Conservation (phyloP, 306 rosid genomes). For the Citrullus colocynthis region DNA sequence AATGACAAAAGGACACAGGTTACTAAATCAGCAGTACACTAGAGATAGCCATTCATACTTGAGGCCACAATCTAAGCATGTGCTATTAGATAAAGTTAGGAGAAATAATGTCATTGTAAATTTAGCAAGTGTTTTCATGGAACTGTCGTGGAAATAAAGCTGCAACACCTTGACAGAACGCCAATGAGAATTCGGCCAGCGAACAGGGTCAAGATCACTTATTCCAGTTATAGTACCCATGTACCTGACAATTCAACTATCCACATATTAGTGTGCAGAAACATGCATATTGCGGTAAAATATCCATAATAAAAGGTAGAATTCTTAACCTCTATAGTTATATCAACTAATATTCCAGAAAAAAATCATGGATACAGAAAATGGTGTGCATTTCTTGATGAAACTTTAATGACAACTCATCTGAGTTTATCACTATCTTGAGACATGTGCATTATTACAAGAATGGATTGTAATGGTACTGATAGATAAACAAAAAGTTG, state of each 20-base stretch:
- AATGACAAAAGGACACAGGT: not conserved
- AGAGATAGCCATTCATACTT: not conserved
- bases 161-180: slow-evolving; percentile 64
- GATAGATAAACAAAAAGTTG: not conserved
- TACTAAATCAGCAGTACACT: not conserved
- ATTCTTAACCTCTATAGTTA: not conserved
- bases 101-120: not conserved
- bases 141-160: not conserved
- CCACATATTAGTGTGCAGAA: slow-evolving; percentile 1
- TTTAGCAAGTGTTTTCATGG: not conserved
- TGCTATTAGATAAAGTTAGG: not conserved
- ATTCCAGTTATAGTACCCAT: slow-evolving; percentile 89
- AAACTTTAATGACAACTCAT: not conserved
- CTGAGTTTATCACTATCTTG: not conserved
- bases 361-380: not conserved
- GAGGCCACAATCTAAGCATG: not conserved
- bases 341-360: not conserved
- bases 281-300: not conserved
- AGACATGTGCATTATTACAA: not conserved
- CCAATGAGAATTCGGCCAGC: slow-evolving; percentile 86
- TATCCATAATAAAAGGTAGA: not conserved
- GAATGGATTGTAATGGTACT: not conserved
- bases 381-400: not conserved
- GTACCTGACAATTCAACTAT: slow-evolving; percentile 42
- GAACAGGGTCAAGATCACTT: slow-evolving; percentile 72